phyloP scores from a whole-genome alignment of 352 stramenopile genomes.

The Pythium insidiosum region DNA sequence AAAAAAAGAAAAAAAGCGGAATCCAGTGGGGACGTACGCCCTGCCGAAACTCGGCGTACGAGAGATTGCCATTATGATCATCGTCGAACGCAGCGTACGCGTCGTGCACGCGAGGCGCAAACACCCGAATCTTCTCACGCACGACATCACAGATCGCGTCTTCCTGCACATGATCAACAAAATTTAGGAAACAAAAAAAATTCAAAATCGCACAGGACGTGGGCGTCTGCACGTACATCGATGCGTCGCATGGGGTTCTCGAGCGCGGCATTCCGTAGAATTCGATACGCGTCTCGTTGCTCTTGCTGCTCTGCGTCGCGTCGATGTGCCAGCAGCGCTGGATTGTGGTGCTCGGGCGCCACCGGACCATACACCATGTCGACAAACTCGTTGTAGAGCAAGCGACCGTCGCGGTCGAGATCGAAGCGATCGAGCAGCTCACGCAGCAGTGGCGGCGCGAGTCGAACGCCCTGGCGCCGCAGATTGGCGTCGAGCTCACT shows the following conservation, averaged over 20 bases:
- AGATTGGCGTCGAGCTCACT: constrained; percentile 38
- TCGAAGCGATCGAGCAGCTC: constrained; percentile 37
- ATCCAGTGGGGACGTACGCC: constrained; percentile 16
- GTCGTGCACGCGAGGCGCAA: constrained; percentile 33
- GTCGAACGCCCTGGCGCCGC: constrained; percentile 26
- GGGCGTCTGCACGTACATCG: constrained; percentile 13
- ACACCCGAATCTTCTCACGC: constrained; percentile 29
- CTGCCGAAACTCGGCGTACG: constrained; percentile 36
- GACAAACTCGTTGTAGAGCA: constrained; percentile 44
- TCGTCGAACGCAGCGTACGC: constrained; percentile 44
- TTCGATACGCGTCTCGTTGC: constrained; percentile 20
- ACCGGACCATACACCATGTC: constrained; percentile 27
- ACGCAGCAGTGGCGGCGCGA: constrained; percentile 23
- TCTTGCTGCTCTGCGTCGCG: constrained; percentile 1
- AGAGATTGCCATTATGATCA: constrained; percentile 43
- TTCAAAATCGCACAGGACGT: not conserved
- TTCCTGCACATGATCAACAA: constrained; percentile 22
- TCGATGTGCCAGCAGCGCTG: constrained; percentile 10
- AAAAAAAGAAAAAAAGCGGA: constrained; percentile 8
- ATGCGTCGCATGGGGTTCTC: constrained; percentile 8
- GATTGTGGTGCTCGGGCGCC: constrained; percentile 9
- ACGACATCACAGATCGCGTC: constrained; percentile 25
- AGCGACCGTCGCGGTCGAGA: constrained; percentile 23
- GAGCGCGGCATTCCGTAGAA: constrained; percentile 20
- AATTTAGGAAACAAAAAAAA: constrained; percentile 7